phyloP scores from a whole-genome alignment of 2,329 filamentous ascomycete species.

The Trichoderma atrobrunneum region DNA sequence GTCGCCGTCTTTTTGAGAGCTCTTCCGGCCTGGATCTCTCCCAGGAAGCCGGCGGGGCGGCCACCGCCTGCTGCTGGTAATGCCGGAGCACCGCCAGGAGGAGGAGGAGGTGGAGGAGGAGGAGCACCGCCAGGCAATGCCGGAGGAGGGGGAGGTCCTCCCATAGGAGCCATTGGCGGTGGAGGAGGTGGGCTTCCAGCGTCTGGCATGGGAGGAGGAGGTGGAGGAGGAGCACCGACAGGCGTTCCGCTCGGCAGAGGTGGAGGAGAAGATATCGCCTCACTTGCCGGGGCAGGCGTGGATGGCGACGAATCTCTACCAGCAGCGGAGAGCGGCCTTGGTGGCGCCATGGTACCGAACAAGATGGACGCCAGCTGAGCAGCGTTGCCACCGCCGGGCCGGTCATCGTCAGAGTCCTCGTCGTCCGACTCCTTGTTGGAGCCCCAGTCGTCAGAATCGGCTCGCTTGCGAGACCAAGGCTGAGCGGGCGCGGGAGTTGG shows the following conservation, averaged over 20 bases:
- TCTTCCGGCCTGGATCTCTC: conserved; percentile 78
- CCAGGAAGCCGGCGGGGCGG: conserved; percentile 64
- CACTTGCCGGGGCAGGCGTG: conserved; percentile 40
- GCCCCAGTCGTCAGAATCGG: conserved; percentile 73
- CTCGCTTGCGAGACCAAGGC: conserved; percentile 52
- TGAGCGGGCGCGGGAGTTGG: conserved; percentile 47
- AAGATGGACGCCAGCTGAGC: conserved; percentile 92
- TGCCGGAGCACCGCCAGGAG: conserved; percentile 40
- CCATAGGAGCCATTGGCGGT: conserved; percentile 28
- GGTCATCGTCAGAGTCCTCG: conserved; percentile 73
- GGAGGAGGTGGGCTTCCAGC: conserved; percentile 27
- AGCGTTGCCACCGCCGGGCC: conserved; percentile 76
- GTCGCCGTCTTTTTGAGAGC: conserved; percentile 83
- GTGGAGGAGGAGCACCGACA: conserved; percentile 28
- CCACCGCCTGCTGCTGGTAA: conserved; percentile 49
- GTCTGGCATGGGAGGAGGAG: conserved; percentile 32
- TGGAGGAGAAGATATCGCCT: conserved; percentile 40
- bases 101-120: conserved; percentile 46
- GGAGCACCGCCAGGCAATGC: conserved; percentile 37
- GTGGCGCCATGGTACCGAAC: conserved; percentile 95
- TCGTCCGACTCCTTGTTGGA: conserved; percentile 64
- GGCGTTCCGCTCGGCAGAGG: conserved; percentile 34
- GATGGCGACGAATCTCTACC: conserved; percentile 60
- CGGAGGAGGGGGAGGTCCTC: conserved; percentile 34
- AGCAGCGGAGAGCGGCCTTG: conserved; percentile 79